A percentile compares a stretch with the other conserved stretches of the same genome.
These are phyloP conservation scores for Craspedostauros australis DNA, from an alignment of 108 stramenopile species.

Conservation along the genomic window DNA sequence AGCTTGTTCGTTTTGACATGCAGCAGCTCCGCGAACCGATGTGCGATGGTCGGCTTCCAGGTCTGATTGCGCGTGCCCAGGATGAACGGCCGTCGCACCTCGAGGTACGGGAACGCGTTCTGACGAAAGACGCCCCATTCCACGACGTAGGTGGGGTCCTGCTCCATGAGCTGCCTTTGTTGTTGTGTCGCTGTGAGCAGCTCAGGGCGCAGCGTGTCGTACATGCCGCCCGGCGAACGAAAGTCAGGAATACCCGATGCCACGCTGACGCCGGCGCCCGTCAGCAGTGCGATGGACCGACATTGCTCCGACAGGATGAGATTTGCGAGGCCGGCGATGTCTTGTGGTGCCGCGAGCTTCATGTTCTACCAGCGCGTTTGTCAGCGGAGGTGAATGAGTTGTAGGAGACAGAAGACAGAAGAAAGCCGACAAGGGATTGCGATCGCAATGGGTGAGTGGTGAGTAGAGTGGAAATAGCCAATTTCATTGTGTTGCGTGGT, in stretches of 20 bases:
- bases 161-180: constrained; percentile 46
- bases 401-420: too few relatives aligned
- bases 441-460: too few relatives aligned
- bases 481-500: too few relatives aligned
- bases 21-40: constrained; percentile 52
- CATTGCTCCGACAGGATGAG: constrained; percentile 39
- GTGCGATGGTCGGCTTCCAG: constrained; percentile 69
- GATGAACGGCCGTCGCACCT: constrained; percentile 75
- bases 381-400: too few relatives aligned
- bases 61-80: constrained; percentile 41
- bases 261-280: constrained; percentile 72
- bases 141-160: constrained; percentile 62
- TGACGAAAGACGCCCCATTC: constrained; percentile 46
- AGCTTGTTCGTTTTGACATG: constrained; percentile 52
- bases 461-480: too few relatives aligned
- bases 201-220: constrained; percentile 63
- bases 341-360: too few relatives aligned
- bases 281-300: constrained; percentile 47
- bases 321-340: constrained; percentile 31
- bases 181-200: constrained; percentile 54
- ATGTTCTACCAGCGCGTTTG: too few relatives aligned
- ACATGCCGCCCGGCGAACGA: constrained; percentile 75
- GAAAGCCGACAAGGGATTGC: too few relatives aligned
- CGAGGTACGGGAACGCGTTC: constrained; percentile 67
- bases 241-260: constrained; percentile 85